These are phyloP conservation scores for Casuarina cunninghamiana DNA, from an alignment of 306 rosid genomes.

Conservation along the genomic window DNA sequence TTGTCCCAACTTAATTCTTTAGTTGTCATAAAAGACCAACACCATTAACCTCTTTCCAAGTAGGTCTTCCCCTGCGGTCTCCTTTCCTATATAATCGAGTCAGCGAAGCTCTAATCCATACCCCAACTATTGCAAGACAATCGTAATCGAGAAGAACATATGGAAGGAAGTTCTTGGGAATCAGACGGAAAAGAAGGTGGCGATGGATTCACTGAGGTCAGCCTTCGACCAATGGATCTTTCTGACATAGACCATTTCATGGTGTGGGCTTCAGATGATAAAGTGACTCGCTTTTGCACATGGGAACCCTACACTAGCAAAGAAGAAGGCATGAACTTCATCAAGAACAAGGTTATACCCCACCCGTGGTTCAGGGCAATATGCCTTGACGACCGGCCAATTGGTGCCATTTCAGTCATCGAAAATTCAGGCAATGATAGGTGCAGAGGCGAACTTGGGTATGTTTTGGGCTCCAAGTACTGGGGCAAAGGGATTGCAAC, in stretches of 20 bases:
- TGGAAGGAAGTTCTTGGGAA: conserved; percentile 11
- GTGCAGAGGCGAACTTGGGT: conserved; percentile 61
- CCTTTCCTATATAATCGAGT: not conserved
- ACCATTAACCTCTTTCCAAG: not conserved
- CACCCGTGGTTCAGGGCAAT: conserved; percentile 63
- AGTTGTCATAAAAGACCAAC: not conserved
- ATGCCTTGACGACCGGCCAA: conserved; percentile 48
- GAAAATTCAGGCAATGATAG: conserved; percentile 25
- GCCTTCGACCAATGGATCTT: conserved; percentile 48
- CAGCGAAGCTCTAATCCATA: not conserved
- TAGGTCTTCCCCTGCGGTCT: too few relatives aligned
- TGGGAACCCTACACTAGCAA: conserved; percentile 57
- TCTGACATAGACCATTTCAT: conserved; percentile 68
- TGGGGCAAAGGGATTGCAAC: conserved; percentile 83
- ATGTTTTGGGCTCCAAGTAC: conserved; percentile 47
- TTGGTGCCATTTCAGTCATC: conserved; percentile 52
- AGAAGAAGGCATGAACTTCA: conserved; percentile 45
- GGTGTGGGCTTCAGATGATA: conserved; percentile 59
- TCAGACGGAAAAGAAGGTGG: conserved; percentile 8
- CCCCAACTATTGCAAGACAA: not conserved
- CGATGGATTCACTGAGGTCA: conserved; percentile 17
- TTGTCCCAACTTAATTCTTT: too few relatives aligned
- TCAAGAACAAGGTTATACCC: conserved; percentile 34
- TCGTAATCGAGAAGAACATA: not conserved
- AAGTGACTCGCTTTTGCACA: conserved; percentile 47